Evolutionary conservation across 148 eudicot species (phyloP), one percentile per base, ranked within the genome.

Genomic region (Heliosperma pusillum): DNA sequence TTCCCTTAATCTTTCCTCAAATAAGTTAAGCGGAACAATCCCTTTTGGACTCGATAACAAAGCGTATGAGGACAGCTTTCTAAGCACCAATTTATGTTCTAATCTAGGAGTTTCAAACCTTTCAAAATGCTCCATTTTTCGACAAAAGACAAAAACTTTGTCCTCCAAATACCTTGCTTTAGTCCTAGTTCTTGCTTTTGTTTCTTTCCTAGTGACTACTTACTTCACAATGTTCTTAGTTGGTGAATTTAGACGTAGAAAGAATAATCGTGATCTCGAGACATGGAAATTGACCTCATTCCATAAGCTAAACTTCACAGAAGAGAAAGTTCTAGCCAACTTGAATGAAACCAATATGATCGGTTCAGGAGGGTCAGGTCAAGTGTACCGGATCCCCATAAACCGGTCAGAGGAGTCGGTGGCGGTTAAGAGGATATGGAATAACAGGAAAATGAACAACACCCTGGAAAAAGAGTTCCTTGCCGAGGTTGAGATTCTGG

Each of bases 341-440:
- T 80, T 91, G 77, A 80, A 71, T 0, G 93, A 91, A 4, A 74
- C 68, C n/a, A 84, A 88, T 69, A 20, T 88, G 66, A 84, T 90
- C n/a, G 96, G 92, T 53, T 81, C 82, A 42, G 96, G 96, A 13
- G 96, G 92, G 57, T 90, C 87, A 20, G 89, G 92, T 68, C 80
- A 81, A 66, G 90, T 90, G 15, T 90, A 88, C 55, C 78, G 75
- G 36, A 79, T 89, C 47, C 76, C 80, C 11, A 42, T 85, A 1
- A 81, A 88, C 61, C 25, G 73, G 66, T 71, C 76, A 0, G 87
- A 87, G 0, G 80, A 83, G 4, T 19, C 42, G 5, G 85, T 84
- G 24, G 96, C 87, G 0, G 94, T 88, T 0, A 92, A 92, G 73
- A 86, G 77, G 80, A 90, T 92, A 30, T 83, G 84, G 86, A 86